A percentile compares a stretch with the other conserved stretches of the same genome.
Conservation (phyloP, 2,329 filamentous ascomycete genomes). For the Pleomassaria siparia region DNA sequence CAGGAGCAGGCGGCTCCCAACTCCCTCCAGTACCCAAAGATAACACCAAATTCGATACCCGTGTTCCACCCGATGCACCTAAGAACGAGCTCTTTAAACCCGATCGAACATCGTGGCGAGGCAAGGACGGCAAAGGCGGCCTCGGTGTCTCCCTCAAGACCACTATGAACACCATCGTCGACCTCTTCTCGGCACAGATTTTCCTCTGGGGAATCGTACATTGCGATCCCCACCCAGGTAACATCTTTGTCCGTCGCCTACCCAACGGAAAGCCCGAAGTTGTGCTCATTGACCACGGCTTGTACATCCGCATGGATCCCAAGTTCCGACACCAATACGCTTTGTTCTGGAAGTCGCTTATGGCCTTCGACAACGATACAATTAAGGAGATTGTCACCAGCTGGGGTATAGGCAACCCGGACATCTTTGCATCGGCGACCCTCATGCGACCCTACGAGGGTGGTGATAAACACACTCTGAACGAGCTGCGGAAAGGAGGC, state of each 20-base stretch:
- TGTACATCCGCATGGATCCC: slow-evolving; percentile 89
- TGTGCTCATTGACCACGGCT: slow-evolving; percentile 93
- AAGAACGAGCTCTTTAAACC: slow-evolving; percentile 71
- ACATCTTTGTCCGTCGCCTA: slow-evolving; percentile 89
- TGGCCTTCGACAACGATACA: slow-evolving; percentile 88
- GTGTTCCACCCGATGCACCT: slow-evolving; percentile 34
- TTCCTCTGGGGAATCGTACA: slow-evolving; percentile 96
- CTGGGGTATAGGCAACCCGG: slow-evolving; percentile 88
- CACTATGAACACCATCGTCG: slow-evolving; percentile 95
- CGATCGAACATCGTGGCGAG: slow-evolving; percentile 76
- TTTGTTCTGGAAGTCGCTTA: slow-evolving; percentile 87
- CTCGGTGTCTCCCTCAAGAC: slow-evolving; percentile 80
- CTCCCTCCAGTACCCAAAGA: slow-evolving; percentile 50
- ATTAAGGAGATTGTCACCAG: slow-evolving; percentile 69
- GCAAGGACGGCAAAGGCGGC: slow-evolving; percentile 71
- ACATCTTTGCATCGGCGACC: slow-evolving; percentile 89
- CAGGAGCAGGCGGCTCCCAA: slow-evolving; percentile 70
- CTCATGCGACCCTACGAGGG: slow-evolving; percentile 89
- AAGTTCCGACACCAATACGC: slow-evolving; percentile 84
- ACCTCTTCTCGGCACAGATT: slow-evolving; percentile 96
- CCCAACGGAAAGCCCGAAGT: slow-evolving; percentile 83
- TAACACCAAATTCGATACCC: slow-evolving; percentile 37
- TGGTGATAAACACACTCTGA: slow-evolving; percentile 68
- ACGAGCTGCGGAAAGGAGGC: slow-evolving; percentile 57
- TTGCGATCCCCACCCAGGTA: slow-evolving; percentile 95